phyloP scores from a whole-genome alignment of 768 basidiomycete species.

The Lyophyllum shimeji region DNA sequence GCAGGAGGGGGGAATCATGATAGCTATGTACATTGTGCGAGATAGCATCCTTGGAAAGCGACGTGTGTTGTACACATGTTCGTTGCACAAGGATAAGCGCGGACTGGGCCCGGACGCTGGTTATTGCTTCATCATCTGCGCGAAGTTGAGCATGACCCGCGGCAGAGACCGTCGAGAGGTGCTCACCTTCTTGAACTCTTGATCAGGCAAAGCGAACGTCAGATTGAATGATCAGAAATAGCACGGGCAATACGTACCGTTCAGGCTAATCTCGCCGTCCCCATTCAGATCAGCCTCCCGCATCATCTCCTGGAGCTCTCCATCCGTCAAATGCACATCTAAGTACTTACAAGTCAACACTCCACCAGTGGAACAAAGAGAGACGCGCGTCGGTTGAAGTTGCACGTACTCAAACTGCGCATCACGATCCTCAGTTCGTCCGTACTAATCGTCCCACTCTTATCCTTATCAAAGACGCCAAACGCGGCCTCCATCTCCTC shows the following conservation, averaged over 20 bases:
- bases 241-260: constrained; percentile 41
- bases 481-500: constrained; percentile 50
- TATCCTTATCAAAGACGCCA: constrained; percentile 90
- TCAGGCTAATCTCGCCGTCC: constrained; percentile 82
- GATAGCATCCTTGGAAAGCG: background rate
- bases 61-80: background rate
- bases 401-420: constrained; percentile 78
- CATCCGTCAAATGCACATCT: constrained; percentile 68
- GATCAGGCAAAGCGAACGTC: background rate
- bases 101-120: background rate
- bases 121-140: constrained; percentile 11
- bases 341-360: background rate
- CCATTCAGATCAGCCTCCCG: constrained; percentile 85
- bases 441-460: constrained; percentile 87
- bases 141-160: background rate
- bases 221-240: background rate
- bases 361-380: background rate
- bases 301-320: constrained; percentile 89
- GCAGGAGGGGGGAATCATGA: background rate
- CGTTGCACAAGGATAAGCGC: too few species aligned
- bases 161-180: background rate
- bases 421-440: constrained; percentile 93
- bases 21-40: too few species aligned
- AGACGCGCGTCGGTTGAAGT: background rate
- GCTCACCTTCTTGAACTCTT: constrained; percentile 18